Percentiles rank a stretch among this genome's conserved stretches.
These are phyloP conservation scores for Nemania sp. DNA, from an alignment of 2,329 filamentous ascomycete species.

Conservation along the genomic window DNA sequence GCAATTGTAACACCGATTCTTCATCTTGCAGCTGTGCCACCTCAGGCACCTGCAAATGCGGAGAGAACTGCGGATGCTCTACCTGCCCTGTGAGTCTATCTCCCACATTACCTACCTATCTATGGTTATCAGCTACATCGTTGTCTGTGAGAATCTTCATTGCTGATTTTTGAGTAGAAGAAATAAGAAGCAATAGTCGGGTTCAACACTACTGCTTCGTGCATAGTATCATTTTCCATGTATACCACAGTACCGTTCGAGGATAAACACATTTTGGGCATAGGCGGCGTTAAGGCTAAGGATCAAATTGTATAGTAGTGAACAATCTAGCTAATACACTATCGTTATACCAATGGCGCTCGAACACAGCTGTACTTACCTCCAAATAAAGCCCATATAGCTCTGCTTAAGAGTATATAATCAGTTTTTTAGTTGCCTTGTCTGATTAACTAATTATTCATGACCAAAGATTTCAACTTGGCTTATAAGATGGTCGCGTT, in stretches of 20 bases:
- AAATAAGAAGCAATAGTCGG: conserved; percentile 11
- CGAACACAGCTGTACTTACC: no score
- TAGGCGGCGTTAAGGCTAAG: neutral
- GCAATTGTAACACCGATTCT: conserved; percentile 47
- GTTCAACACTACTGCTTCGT: neutral
- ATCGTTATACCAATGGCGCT: no score
- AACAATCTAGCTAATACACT: neutral
- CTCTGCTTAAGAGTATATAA: no score
- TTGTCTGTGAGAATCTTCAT: neutral
- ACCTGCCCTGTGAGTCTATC: conserved; percentile 47
- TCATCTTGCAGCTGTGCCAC: conserved; percentile 46
- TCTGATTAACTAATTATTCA: no score
- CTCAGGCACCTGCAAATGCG: conserved; percentile 47
- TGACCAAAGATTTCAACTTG: no score
- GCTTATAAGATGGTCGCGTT: no score
- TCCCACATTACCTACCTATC: neutral
- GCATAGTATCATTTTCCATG: neutral
- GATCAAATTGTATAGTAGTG: neutral
- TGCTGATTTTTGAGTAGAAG: conserved; percentile 16
- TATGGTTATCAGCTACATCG: neutral
- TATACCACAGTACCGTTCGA: neutral
- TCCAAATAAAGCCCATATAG: no score
- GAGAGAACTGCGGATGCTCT: conserved; percentile 47
- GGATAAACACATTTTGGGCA: neutral
- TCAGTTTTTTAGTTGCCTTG: no score